These are phyloP conservation scores for Diaporthe citriasiana DNA, from an alignment of 2,329 filamentous ascomycete genomes.

Conservation along the genomic window DNA sequence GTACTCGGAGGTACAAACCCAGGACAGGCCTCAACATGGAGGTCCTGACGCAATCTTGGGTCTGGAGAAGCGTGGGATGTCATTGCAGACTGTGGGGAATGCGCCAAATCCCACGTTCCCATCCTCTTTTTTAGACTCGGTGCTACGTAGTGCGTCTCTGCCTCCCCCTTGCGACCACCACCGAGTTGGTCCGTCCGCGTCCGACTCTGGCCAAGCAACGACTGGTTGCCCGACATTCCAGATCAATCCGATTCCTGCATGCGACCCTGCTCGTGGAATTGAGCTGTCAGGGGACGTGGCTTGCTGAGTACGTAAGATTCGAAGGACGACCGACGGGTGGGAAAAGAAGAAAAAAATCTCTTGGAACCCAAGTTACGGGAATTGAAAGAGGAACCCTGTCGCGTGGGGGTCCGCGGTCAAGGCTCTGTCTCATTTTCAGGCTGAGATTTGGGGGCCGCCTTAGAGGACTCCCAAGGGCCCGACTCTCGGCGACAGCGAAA, in stretches of 20 bases:
- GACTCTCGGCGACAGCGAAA: conserved; percentile 40
- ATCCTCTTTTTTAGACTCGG: conserved; percentile 32
- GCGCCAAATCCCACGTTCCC: conserved; percentile 32
- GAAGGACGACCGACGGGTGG: background rate
- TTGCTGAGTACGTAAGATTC: conserved; percentile 24
- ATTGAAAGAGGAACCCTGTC: conserved; percentile 19
- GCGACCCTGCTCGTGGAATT: background rate
- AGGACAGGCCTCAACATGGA: conserved; percentile 24
- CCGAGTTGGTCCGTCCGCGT: conserved; percentile 7
- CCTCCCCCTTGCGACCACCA: conserved; percentile 12
- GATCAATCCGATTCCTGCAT: conserved; percentile 17
- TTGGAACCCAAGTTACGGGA: conserved; percentile 2
- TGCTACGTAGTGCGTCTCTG: conserved; percentile 23
- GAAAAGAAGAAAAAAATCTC: conserved; percentile 3
- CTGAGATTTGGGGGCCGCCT: conserved; percentile 38
- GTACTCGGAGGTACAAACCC: conserved; percentile 38
- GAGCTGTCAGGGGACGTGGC: background rate
- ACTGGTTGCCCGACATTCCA: conserved; percentile 13
- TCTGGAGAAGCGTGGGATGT: conserved; percentile 44
- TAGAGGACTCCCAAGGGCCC: conserved; percentile 22
- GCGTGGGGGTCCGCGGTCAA: conserved; percentile 38
- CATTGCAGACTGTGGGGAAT: conserved; percentile 40
- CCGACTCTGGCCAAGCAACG: conserved; percentile 19
- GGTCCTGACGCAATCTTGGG: conserved; percentile 42
- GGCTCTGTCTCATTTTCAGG: conserved; percentile 35